These are phyloP conservation scores for Septoria petroselini DNA, from an alignment of 2,329 filamentous ascomycete species.

Conservation along the genomic window DNA sequence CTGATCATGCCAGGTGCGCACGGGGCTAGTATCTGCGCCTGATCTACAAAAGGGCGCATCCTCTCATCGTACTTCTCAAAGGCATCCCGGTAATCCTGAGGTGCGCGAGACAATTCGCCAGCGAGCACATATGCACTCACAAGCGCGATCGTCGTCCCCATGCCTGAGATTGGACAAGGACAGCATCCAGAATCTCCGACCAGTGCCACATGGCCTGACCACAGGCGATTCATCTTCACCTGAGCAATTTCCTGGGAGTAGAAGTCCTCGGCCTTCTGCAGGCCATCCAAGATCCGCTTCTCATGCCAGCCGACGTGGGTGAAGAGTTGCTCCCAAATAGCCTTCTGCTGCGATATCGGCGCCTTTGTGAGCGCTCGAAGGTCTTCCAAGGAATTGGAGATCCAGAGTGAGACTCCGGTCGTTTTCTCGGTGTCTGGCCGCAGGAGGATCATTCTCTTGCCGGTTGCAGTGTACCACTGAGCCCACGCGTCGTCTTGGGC, in stretches of 20 bases:
- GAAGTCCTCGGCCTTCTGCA: slow-evolving; percentile 40
- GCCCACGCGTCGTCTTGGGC: slow-evolving; percentile 30
- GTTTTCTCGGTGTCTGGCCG: slow-evolving; percentile 26
- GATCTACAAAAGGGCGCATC: slow-evolving; percentile 29
- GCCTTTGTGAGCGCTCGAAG: slow-evolving; percentile 18
- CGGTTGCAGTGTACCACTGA: slow-evolving; percentile 31
- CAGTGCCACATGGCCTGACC: slow-evolving; percentile 31
- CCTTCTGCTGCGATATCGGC: slow-evolving; percentile 25
- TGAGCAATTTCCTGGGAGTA: slow-evolving; percentile 32
- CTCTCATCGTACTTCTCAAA: slow-evolving; percentile 32
- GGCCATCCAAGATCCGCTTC: slow-evolving; percentile 23
- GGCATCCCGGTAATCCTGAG: slow-evolving; percentile 22
- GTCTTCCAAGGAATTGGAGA: slow-evolving; percentile 25
- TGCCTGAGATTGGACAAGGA: slow-evolving; percentile 33
- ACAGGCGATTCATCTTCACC: slow-evolving; percentile 29
- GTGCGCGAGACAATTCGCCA: slow-evolving; percentile 27
- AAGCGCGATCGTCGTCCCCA: slow-evolving; percentile 36
- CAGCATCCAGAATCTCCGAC: slow-evolving; percentile 35
- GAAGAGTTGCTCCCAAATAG: slow-evolving; percentile 27
- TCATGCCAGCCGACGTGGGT: slow-evolving; percentile 31
- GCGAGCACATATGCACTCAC: slow-evolving; percentile 36
- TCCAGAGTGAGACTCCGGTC: slow-evolving; percentile 18
- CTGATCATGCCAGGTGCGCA: slow-evolving; percentile 32
- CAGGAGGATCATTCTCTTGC: slow-evolving; percentile 28
- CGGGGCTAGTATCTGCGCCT: slow-evolving; percentile 33